Percentiles rank a stretch among this genome's conserved stretches.
Conservation (phyloP, 371 early-diverging fungal species). For the Mucor saturninus region DNA sequence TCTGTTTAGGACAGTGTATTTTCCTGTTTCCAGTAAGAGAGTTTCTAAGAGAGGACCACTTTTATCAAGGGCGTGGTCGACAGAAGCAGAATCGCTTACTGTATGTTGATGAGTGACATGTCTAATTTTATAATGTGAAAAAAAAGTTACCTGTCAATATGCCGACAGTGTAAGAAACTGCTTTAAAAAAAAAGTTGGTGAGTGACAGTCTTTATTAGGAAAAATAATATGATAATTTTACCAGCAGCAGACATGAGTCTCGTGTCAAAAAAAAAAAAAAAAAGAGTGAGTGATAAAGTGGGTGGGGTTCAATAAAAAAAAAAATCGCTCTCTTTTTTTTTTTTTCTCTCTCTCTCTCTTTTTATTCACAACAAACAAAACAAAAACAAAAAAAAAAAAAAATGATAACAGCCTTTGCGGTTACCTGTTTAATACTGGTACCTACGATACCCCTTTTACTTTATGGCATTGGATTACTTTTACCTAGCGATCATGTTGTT, state of each 20-base stretch:
- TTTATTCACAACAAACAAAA: background rate
- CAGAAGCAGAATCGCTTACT: constrained; percentile 71
- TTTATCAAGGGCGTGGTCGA: constrained; percentile 55
- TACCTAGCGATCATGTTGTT: constrained; percentile 27
- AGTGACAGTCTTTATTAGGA: background rate
- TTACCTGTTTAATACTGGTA: constrained; percentile 18
- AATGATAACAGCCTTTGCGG: constrained; percentile 7
- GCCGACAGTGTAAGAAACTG: constrained; percentile 10
- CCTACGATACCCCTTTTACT: constrained; percentile 29
- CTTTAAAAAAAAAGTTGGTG: background rate
- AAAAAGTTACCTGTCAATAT: constrained; percentile 17
- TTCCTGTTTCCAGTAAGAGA: constrained; percentile 35
- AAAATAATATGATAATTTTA: background rate
- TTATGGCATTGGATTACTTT: constrained; percentile 28
- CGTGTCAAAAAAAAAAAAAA: background rate
- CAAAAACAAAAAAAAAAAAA: background rate
- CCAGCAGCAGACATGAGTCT: background rate
- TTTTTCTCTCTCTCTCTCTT: constrained; percentile 1
- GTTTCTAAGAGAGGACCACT: constrained; percentile 66
- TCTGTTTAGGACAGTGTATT: constrained; percentile 38
- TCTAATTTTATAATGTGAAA: no score
- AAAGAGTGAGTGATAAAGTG: background rate
- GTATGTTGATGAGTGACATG: background rate
- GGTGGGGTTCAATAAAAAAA: background rate
- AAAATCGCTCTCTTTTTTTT: constrained; percentile 10